Conservation (phyloP, 139 green algal genomes). For the Zygnema circumcarinatum region DNA sequence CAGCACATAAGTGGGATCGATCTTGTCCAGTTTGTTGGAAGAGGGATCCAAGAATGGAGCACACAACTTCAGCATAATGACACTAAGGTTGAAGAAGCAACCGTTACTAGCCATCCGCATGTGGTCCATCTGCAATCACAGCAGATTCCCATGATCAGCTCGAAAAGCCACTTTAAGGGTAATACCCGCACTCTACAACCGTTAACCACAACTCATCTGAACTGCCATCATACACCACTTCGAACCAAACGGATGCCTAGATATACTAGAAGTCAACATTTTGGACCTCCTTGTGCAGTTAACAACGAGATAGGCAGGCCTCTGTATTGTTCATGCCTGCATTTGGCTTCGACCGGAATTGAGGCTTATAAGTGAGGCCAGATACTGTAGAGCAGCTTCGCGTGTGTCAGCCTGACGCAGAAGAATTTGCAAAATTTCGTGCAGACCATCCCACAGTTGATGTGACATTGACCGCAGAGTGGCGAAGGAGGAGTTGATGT, state of each 20-base stretch:
- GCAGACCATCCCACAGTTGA: constrained; percentile 57
- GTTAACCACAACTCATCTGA: too few relatives aligned
- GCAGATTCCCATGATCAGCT: too few relatives aligned
- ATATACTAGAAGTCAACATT: too few relatives aligned
- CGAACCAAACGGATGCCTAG: too few relatives aligned
- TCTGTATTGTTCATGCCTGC: too few relatives aligned
- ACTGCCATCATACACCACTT: too few relatives aligned
- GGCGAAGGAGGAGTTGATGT: constrained; percentile 55
- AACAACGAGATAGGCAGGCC: too few relatives aligned
- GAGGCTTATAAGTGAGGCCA: constrained; percentile 71
- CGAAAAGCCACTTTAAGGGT: too few relatives aligned
- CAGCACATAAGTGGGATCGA: constrained; percentile 63
- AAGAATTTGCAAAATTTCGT: constrained; percentile 74
- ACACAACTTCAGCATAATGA: constrained; percentile 78
- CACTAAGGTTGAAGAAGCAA: constrained; percentile 84
- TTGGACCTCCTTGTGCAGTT: too few relatives aligned
- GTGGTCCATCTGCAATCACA: constrained; percentile 36
- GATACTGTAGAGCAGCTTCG: constrained; percentile 77
- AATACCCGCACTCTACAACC: too few relatives aligned
- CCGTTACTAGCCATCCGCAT: constrained; percentile 67
- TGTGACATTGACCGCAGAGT: constrained; percentile 67
- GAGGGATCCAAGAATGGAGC: constrained; percentile 80
- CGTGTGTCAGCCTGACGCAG: constrained; percentile 74
- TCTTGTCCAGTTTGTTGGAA: constrained; percentile 44
- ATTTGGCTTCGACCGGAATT: constrained; percentile 89